Percentiles rank a stretch among this genome's conserved stretches.
Evolutionary conservation across 2,329 filamentous ascomycete genomes (phyloP).

Genomic region (Clathrospora elynae): DNA sequence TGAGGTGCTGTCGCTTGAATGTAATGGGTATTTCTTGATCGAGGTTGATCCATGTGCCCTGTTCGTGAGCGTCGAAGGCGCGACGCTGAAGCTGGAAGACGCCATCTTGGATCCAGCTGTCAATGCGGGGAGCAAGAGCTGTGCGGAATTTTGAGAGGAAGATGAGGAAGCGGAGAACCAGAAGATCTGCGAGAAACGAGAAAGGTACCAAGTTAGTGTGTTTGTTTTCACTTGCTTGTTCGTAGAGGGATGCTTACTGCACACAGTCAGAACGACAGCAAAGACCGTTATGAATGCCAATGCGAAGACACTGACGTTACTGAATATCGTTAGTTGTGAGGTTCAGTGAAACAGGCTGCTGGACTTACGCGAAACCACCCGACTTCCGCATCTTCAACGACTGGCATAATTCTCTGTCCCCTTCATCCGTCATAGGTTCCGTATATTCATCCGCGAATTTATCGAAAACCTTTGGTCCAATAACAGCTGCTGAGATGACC

Average conservation of each 20-base stretch:
- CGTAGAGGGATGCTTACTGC: too few relatives aligned
- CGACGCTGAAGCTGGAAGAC: conserved; percentile 33
- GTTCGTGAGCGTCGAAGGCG: conserved; percentile 23
- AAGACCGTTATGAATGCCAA: conserved; percentile 24
- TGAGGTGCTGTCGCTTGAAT: conserved; percentile 8
- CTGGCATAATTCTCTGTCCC: conserved; percentile 21
- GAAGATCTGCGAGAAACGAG: conserved; percentile 19
- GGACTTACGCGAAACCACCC: conserved; percentile 26
- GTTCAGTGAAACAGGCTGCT: background rate
- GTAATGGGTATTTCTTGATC: conserved; percentile 9
- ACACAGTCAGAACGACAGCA: too few relatives aligned
- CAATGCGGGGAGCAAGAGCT: conserved; percentile 26
- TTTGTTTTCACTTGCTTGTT: too few relatives aligned
- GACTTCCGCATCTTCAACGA: conserved; percentile 24
- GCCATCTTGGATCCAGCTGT: conserved; percentile 36
- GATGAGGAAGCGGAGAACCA: conserved; percentile 24
- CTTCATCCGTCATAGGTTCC: conserved; percentile 7
- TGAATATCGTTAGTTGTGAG: too few relatives aligned
- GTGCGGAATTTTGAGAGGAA: conserved; percentile 19
- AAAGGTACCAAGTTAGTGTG: too few relatives aligned
- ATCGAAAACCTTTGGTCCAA: background rate
- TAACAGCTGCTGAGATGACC: conserved; percentile 16
- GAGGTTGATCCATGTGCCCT: conserved; percentile 6
- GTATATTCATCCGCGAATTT: background rate
- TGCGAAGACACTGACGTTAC: conserved; percentile 32